Evolutionary conservation across 176 grass and related monocot species (phyloP).

Genomic region (Phragmites australis): DNA sequence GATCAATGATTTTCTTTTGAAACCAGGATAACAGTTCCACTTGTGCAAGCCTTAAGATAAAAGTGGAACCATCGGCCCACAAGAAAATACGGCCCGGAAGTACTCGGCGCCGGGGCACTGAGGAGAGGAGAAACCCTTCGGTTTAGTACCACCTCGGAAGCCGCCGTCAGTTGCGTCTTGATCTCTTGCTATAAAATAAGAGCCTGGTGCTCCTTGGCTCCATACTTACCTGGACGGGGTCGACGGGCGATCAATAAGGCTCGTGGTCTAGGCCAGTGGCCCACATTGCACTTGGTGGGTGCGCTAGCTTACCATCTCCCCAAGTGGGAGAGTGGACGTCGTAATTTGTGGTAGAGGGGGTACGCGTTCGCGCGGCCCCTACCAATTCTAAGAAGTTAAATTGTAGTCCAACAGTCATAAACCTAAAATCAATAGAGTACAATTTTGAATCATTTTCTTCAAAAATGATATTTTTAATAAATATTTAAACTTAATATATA

Average conservation of each 20-base stretch:
- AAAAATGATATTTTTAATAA: no score
- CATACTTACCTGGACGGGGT: conserved; percentile 55
- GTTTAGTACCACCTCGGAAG: conserved; percentile 38
- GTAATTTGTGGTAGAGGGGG: conserved; percentile 61
- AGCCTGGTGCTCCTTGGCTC: rapidly evolving
- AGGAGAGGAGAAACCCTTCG: no score
- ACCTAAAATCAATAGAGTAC: no score
- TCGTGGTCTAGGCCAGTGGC: conserved; percentile 42
- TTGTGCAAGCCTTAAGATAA: no score
- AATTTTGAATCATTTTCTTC: no score
- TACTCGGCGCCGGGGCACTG: no score
- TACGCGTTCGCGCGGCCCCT: conserved; percentile 74
- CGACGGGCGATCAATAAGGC: conserved; percentile 26
- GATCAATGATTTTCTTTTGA: no score
- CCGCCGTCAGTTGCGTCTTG: rapidly evolving
- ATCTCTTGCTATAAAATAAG: rapidly evolving
- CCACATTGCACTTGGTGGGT: conserved; percentile 38
- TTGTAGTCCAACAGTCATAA: neutral
- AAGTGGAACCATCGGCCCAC: no score
- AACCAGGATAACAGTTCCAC: no score
- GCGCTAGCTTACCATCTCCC: conserved; percentile 51
- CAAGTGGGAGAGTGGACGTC: conserved; percentile 51
- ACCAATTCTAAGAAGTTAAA: conserved; percentile 29
- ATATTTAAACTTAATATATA: no score
- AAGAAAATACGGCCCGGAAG: no score